phyloP scores from a whole-genome alignment of 345 rosid species.

The Eucalyptus globulus region DNA sequence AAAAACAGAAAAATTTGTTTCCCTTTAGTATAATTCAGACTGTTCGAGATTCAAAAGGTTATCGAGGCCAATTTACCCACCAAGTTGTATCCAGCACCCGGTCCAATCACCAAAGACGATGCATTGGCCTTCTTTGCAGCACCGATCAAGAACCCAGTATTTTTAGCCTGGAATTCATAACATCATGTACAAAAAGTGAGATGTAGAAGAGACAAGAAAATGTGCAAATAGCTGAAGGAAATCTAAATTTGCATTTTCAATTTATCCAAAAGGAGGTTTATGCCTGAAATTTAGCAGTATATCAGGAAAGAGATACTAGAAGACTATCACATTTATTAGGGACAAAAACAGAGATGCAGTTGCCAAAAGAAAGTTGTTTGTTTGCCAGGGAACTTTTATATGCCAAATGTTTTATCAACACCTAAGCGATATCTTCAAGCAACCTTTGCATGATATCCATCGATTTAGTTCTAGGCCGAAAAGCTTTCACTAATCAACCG shows the following conservation, averaged over 20 bases:
- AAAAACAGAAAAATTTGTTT: not conserved
- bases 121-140: constrained; percentile 48
- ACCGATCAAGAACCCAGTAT: constrained; percentile 70
- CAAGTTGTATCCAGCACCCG: constrained; percentile 89
- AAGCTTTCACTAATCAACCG: not conserved
- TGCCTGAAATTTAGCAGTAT: not conserved
- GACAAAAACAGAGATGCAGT: not conserved
- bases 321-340: not conserved
- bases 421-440: not conserved
- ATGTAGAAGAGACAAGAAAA: not conserved
- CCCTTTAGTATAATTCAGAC: not conserved
- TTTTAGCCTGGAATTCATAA: constrained; percentile 28
- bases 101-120: constrained; percentile 69
- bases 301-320: not conserved
- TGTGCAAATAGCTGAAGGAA: not conserved
- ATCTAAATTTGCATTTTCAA: not conserved
- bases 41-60: not conserved
- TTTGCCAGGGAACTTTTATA: not conserved
- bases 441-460: not conserved
- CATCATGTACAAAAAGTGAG: not conserved
- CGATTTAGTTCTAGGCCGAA: not conserved
- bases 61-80: constrained; percentile 15
- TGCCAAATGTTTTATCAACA: not conserved
- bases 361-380: not conserved
- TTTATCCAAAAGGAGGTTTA: not conserved